Evolutionary conservation across 2,329 filamentous ascomycete genomes (phyloP), one percentile per base, ranked within the genome.

Genomic region (Juglanconis oblonga): DNA sequence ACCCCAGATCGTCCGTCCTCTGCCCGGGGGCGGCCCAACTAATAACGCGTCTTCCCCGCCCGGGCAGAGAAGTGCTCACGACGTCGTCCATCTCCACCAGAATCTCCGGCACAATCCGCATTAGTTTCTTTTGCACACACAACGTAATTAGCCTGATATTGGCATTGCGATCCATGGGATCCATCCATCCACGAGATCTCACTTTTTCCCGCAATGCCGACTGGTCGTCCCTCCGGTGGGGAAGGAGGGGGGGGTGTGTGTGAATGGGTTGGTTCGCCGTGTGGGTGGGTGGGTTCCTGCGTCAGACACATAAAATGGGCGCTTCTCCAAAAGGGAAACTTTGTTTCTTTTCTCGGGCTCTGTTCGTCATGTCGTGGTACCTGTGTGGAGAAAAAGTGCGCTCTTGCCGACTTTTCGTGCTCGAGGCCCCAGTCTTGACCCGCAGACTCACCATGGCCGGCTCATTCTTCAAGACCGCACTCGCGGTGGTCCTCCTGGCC

Each of bases 401-500:
- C n/a, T 7, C 14, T 50, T 14, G 47, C 14, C 5, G 14, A 8
- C 1, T 32, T 33, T 49, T 24, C 24, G 31, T 49, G 42, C 10
- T 32, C n/a, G 32, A 40, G 33, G 51, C 42, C 17, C 17, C 40
- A 36, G 52, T 53, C 38, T 53, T 55, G 54, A 40, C 24, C 29
- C n/a, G 9, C 32, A 42, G 35, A 47, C 42, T 24, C 32, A 32
- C 38, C 11, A 62, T 62, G 61, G 50, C 36, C 42, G n/a, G 35
- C 38, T 55, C 33, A 14, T 17, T 57, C 3, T 48, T 55, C 49
- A 51, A 52, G 38, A 38, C 52, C n/a, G 57, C 54, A 14, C 36
- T 62, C 17, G 61, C 61, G 53, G 54, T 51, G 53, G 54, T 51
- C 38, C 49, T 60, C 32, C 32, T 60, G 3, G n/a, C 59, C 42